phyloP scores from a whole-genome alignment of 495 filamentous ascomycete genomes.

The Penicillium antarcticum region DNA sequence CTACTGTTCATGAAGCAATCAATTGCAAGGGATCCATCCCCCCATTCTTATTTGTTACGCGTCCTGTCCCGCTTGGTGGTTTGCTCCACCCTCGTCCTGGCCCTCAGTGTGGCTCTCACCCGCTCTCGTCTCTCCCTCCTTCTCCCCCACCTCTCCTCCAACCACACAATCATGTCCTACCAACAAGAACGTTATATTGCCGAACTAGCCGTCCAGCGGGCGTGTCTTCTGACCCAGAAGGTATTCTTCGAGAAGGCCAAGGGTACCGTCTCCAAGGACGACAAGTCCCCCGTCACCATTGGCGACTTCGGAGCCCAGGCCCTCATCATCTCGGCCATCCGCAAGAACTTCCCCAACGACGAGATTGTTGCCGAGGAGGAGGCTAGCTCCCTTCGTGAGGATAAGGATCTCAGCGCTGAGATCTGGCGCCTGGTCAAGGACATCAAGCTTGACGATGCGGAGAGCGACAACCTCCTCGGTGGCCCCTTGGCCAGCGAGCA shows the following conservation, averaged over 20 bases:
- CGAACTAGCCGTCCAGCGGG: slow-evolving; percentile 88
- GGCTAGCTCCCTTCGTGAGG: slow-evolving; percentile 66
- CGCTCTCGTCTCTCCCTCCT: slow-evolving; percentile 41
- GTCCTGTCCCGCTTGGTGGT: slow-evolving; percentile 35
- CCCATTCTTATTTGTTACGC: slow-evolving; percentile 22
- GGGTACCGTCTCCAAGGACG: slow-evolving; percentile 88
- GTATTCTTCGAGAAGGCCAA: slow-evolving; percentile 92
- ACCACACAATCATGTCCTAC: slow-evolving; percentile 55
- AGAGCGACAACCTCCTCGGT: slow-evolving; percentile 64
- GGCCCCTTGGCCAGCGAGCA: slow-evolving; percentile 66
- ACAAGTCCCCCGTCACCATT: slow-evolving; percentile 94
- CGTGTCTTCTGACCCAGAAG: slow-evolving; percentile 80
- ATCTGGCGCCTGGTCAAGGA: slow-evolving; percentile 80
- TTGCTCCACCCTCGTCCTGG: slow-evolving; percentile 50
- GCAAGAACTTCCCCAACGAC: slow-evolving; percentile 84
- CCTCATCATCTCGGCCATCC: slow-evolving; percentile 85
- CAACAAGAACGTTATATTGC: slow-evolving; percentile 79
- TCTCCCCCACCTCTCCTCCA: slow-evolving; percentile 28
- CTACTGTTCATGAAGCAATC: slow-evolving; percentile 6
- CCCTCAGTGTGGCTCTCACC: slow-evolving; percentile 44
- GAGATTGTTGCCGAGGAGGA: slow-evolving; percentile 96
- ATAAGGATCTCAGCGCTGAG: slow-evolving; percentile 60
- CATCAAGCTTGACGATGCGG: slow-evolving; percentile 66
- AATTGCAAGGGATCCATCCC: not conserved
- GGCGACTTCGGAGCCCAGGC: slow-evolving; percentile 98